phyloP scores from a whole-genome alignment of 768 basidiomycete species.

The Plicaturopsis crispa region DNA sequence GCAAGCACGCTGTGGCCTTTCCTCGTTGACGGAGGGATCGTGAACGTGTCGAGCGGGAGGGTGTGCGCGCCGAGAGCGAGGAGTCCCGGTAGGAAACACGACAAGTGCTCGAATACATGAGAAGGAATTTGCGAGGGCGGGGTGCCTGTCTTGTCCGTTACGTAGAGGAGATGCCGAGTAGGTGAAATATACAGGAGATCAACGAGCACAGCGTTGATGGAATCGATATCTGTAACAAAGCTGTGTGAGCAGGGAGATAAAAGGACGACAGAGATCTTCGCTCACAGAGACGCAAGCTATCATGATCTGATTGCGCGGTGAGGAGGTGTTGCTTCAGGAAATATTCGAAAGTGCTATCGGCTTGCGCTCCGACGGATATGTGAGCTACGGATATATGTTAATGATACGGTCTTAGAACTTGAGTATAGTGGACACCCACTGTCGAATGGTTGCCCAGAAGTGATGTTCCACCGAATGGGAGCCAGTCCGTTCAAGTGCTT shows the following conservation, averaged over 20 bases:
- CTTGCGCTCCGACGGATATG: conserved; percentile 55
- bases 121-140: conserved; percentile 27
- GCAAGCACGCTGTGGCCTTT: conserved; percentile 25
- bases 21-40: conserved; percentile 15
- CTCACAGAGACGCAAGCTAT: conserved; percentile 62
- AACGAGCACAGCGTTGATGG: conserved; percentile 54
- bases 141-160: conserved; percentile 38
- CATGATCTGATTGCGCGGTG: conserved; percentile 52
- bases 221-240: conserved; percentile 40
- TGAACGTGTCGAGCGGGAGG: conserved; percentile 48
- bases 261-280: not conserved
- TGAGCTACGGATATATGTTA: conserved; percentile 22
- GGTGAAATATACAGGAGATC: conserved; percentile 64
- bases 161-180: conserved; percentile 57
- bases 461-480: conserved; percentile 49
- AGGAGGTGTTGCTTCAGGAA: conserved; percentile 68
- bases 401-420: not conserved
- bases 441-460: conserved; percentile 33
- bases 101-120: conserved; percentile 62
- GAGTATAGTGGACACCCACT: conserved; percentile 27
- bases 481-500: conserved; percentile 52
- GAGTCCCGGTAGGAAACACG: conserved; percentile 73
- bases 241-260: conserved; percentile 2
- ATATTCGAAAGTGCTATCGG: conserved; percentile 76
- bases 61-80: conserved; percentile 64